These are phyloP conservation scores for Nitzschia palea DNA, from an alignment of 108 stramenopile species.

Conservation along the genomic window DNA sequence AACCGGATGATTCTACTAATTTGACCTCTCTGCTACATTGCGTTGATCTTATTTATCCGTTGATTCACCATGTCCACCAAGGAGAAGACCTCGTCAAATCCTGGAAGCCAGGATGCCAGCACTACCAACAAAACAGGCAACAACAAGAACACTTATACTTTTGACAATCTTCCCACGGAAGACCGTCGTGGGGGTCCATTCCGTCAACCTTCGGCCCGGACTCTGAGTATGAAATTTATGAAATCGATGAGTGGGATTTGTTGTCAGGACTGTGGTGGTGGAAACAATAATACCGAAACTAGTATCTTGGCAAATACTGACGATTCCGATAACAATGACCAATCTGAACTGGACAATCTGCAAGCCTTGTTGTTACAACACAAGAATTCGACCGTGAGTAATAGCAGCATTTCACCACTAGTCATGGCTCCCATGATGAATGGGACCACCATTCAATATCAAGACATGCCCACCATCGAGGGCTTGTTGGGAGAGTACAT, in stretches of 20 bases:
- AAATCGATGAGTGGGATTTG: slow-evolving; percentile 21
- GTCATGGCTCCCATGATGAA: slow-evolving; percentile 27
- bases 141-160: too few relatives aligned
- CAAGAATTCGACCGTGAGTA: not conserved
- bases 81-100: too few relatives aligned
- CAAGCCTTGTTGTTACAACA: slow-evolving; percentile 8
- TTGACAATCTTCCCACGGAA: too few relatives aligned
- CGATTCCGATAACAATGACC: not conserved
- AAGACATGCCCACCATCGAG: slow-evolving; percentile 29
- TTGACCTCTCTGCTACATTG: too few relatives aligned
- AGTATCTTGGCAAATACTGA: not conserved
- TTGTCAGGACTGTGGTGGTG: slow-evolving; percentile 28
- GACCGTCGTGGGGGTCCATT: too few relatives aligned
- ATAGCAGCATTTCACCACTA: slow-evolving; percentile 21
- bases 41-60: too few relatives aligned
- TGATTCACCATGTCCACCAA: too few relatives aligned
- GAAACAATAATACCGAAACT: slow-evolving; percentile 3
- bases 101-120: too few relatives aligned
- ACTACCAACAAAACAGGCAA: too few relatives aligned
- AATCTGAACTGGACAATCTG: slow-evolving; percentile 22
- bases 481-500: slow-evolving; percentile 62
- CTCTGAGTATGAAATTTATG: slow-evolving; percentile 29
- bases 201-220: slow-evolving; percentile 4
- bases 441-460: not conserved
- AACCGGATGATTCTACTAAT: too few relatives aligned